Percentiles rank a stretch among this genome's conserved stretches.
These are phyloP conservation scores for Oldenlandia corymbosa DNA, from an alignment of 257 asterid species.

Conservation along the genomic window DNA sequence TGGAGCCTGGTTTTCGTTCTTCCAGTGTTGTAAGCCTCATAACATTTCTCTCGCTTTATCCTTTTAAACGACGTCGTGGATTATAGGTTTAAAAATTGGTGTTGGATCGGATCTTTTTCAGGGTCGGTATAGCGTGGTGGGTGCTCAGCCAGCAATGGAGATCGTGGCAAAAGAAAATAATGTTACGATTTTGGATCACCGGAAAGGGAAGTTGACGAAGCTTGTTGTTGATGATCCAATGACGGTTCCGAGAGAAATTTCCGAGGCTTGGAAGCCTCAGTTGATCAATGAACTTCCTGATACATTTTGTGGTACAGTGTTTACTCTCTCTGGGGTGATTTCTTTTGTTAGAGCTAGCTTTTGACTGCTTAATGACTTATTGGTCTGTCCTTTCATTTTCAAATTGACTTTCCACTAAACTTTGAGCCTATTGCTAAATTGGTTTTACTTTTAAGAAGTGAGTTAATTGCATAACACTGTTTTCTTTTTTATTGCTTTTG, in stretches of 20 bases:
- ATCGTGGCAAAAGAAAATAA: slow-evolving; percentile 67
- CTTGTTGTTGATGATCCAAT: slow-evolving; percentile 64
- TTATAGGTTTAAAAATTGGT: background rate
- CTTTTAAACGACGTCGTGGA: background rate
- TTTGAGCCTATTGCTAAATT: background rate
- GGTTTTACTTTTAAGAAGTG: background rate
- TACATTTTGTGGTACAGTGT: slow-evolving; percentile 67
- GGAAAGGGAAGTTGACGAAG: slow-evolving; percentile 35
- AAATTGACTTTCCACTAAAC: background rate
- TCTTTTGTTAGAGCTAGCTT: background rate
- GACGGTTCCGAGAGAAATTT: slow-evolving; percentile 55
- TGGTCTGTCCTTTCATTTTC: background rate
- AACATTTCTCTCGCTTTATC: background rate
- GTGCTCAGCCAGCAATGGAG: slow-evolving; percentile 80
- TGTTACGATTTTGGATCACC: slow-evolving; percentile 67
- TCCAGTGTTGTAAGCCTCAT: slow-evolving; percentile 56
- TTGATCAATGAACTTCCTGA: slow-evolving; percentile 66
- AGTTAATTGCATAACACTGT: background rate
- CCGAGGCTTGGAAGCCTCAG: slow-evolving; percentile 72
- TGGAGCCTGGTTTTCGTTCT: slow-evolving; percentile 59
- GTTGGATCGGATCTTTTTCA: slow-evolving; percentile 13
- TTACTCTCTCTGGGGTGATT: background rate
- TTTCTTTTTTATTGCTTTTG: background rate
- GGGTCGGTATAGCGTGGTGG: slow-evolving; percentile 94
- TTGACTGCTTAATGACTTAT: background rate